Base-by-base conservation (phyloP, 2,329 filamentous ascomycete genomes). In the Penicillium decumbens region DNA sequence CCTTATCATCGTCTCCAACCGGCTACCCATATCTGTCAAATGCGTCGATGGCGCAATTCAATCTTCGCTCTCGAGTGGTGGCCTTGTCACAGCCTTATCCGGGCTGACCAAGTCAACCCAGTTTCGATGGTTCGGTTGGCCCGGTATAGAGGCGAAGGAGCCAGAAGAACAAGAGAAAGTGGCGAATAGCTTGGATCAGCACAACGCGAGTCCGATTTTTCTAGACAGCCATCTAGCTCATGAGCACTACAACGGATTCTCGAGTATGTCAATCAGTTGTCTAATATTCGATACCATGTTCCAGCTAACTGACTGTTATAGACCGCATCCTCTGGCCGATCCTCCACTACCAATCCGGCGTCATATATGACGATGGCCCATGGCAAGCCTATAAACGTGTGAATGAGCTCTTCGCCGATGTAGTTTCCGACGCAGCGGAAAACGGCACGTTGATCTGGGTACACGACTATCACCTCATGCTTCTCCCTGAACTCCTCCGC, bases 121-220 rank as follows among this genome's bases (percentile, higher is more conserved):
- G 60, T 95, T 95, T 70, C 87, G 89, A 66, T 96, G 92, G 91
- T 96, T 95, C 71, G 92, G 91, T 54, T 96, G 92, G 92, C 90
- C 92, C 0, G 91, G 92, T 13, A 76, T 93, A 15, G 88, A 95
- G 69, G 83, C 95, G 1, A 88, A 89, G 35, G 88, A 93, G 50
- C 78, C 81, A 0, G 48, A 50, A 37, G 90, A 95, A 67, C 78
- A 85, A 42, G 76, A 80, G 6, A 76, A 78, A 47, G 83, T 96
- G 67, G 83, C 80, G 59, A 76, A 85, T 60, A 82, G 85, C 54
- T 74, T 96, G 61, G 81, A 87, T 15, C 84, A 93, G 62, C 88
- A 95, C 70, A 83, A 84, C 58, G 90, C 90, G 2, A 82, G 91
- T 20, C 89, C 91, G 0, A 85, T 96, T 51, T 95, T 95, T 68